A percentile compares a stretch with the other conserved stretches of the same genome.
phyloP scores from a whole-genome alignment of 2,329 filamentous ascomycete genomes.

The Fusarium palustre region DNA sequence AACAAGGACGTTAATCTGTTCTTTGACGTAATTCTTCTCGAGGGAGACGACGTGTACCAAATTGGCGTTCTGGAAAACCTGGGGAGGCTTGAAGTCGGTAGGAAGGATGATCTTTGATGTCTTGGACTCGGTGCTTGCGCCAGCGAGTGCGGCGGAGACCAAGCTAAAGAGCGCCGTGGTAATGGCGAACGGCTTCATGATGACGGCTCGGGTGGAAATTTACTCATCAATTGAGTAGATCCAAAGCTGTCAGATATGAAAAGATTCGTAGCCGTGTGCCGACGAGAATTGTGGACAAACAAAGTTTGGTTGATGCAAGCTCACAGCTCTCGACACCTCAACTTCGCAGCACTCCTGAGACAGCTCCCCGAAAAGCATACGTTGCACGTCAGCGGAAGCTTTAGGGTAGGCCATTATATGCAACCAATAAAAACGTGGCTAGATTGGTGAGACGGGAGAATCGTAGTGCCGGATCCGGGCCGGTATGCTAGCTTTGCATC shows the following conservation, averaged over 20 bases:
- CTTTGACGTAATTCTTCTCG: conserved; percentile 91
- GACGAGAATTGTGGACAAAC: conserved; percentile 23
- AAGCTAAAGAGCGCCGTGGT: conserved; percentile 70
- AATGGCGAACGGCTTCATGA: conserved; percentile 60
- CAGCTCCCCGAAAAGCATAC: conserved; percentile 52
- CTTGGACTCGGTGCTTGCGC: conserved; percentile 54
- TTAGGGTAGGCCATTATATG: conserved; percentile 41
- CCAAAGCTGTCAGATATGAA: conserved; percentile 35
- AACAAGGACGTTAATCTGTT: conserved; percentile 92
- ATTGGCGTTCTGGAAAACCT: conserved; percentile 94
- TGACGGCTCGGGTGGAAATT: conserved; percentile 44
- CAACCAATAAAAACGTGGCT: conserved; percentile 45
- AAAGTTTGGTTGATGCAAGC: conserved; percentile 33
- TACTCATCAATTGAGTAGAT: conserved; percentile 52
- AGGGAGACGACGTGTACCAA: conserved; percentile 89
- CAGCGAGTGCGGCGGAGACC: conserved; percentile 60
- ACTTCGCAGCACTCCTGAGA: conserved; percentile 45
- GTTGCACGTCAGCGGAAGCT: conserved; percentile 49
- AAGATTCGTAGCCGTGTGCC: conserved; percentile 26
- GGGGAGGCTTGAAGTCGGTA: conserved; percentile 81
- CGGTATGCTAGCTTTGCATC: conserved; percentile 1
- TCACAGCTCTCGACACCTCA: conserved; percentile 42
- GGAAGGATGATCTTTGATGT: conserved; percentile 71
- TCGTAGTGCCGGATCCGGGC: conserved; percentile 41
- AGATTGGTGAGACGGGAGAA: conserved; percentile 29